Evolutionary conservation across 768 basidiomycete genomes (phyloP), one percentile per base, ranked within the genome.

Genomic region (Dioszegia aurantiaca): DNA sequence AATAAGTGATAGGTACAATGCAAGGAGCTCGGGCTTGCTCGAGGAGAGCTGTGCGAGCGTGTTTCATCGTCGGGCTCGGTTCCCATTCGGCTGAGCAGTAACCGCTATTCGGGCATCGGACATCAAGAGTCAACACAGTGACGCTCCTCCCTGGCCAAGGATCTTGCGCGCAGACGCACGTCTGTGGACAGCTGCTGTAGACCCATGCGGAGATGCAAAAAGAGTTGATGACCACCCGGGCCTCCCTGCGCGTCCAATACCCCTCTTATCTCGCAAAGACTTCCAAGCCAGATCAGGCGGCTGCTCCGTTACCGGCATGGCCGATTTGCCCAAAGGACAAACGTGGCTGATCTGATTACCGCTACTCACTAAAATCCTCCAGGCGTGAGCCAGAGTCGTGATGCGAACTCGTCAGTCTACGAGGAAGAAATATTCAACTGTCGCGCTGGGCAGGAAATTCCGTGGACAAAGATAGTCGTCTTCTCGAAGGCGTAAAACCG

Each of bases 251-350:
- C 67, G 57, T 64, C 70, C 70, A 63, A 72, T 62, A 61, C 42
- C 58, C 49, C 63, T 72, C 70, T 65, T 46, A 64, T 60, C 70
- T 68, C 67, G 68, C 66, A 65, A 57, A 62, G 69, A 68, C 49
- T 55, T 54, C 64, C 69, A 68, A 63, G 70, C 61, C 65, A 72
- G 62, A 61, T 44, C 59, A 69, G 65, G 59, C 70, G 55, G 63
- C 59, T 72, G 70, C 67, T 72, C 70, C 68, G 68, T 72, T 67
- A 49, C 70, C 68, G 68, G 70, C 70, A 68, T 72, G 64, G 63
- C 68, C 46, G 70, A 58, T 62, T 46, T 28, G 23, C 21, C 19
- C 33, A 27, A 33, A 47, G 27, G 26, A n/a, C 24, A 23, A 45
- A 58, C 58, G 51, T 64, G 55, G 67, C 67, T 67, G 59, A 62